Percentiles rank a stretch among this genome's conserved stretches.
These are phyloP conservation scores for Cryptococcus hybrid DNA, from an alignment of 1,284 basidiomycete species.

Conservation along the genomic window DNA sequence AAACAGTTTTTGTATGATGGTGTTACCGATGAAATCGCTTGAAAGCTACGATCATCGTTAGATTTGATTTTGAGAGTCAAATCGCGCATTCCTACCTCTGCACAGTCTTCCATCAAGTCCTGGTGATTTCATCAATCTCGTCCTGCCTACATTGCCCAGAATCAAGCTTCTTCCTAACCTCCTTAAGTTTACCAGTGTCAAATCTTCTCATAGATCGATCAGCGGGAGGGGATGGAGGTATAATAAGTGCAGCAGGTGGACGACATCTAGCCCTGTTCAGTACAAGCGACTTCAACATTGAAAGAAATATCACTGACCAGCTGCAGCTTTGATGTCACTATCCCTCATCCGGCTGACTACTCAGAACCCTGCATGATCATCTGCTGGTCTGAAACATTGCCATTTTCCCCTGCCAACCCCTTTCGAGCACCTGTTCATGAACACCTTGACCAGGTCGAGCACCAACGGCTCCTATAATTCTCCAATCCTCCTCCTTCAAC, in stretches of 20 bases:
- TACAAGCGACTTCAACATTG: neutral
- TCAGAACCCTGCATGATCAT: conserved; percentile 93
- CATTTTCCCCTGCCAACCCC: conserved; percentile 31
- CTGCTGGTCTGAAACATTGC: conserved; percentile 82
- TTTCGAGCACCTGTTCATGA: conserved; percentile 58
- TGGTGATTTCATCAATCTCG: conserved; percentile 85
- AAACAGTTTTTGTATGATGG: conserved; percentile 94
- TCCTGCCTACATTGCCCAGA: conserved; percentile 75
- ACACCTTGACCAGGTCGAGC: conserved; percentile 72
- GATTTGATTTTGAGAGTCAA: neutral
- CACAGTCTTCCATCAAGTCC: conserved; percentile 75
- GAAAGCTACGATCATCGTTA: conserved; percentile 55
- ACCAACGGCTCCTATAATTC: conserved; percentile 88
- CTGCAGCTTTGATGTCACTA: conserved; percentile 73
- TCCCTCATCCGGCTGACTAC: conserved; percentile 74
- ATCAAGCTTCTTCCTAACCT: conserved; percentile 86
- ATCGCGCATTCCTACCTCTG: conserved; percentile 36
- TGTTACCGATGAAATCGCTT: conserved; percentile 99
- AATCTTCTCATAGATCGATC: conserved; percentile 73
- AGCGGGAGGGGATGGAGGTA: conserved; percentile 70
- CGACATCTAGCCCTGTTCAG: conserved; percentile 22
- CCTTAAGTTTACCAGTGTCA: conserved; percentile 91
- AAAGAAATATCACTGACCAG: conserved; percentile 60
- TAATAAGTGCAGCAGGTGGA: conserved; percentile 67
- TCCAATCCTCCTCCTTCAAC: conserved; percentile 77